Base-by-base conservation (phyloP, 495 filamentous ascomycete species). In the Penicillium angulare region DNA sequence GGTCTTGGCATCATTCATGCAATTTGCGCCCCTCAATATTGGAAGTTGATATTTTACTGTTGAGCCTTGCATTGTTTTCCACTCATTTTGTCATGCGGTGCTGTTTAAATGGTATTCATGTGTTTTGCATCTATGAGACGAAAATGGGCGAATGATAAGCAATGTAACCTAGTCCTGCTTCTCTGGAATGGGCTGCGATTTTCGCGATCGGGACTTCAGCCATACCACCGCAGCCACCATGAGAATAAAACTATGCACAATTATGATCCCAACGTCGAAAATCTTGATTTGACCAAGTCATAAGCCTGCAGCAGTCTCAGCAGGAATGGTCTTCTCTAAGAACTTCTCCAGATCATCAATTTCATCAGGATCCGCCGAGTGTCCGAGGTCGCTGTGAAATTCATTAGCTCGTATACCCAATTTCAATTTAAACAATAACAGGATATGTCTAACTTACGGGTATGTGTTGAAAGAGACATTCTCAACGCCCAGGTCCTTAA, bases 291-390 rank as follows among this genome's bases (percentile, higher is more conserved):
- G 54, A 43, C 57, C 62, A 53, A 73, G 65, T 74, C 83, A 72
- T 72, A 72, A 50, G 48, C 79, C 56, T 74, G 85, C 47, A 70
- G 75, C 16, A 77, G 81, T 54, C 64, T 89, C 53, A 57, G 77
- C 50, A 57, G 88, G 86, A 38, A 96, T 68, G 16, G 70, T 69
- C 56, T 82, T 73, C 16, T 74, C 71, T 32, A 97, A 57, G 73
- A 88, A 97, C 18, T 70, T 72, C 71, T 96, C 90, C 27, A 97
- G 69, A 56, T 96, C 86, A 50, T 90, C 79, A 48, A 97, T 85
- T 73, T 97, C 92, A 50, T 83, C 66, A 5, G 80, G 79, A 61
- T 84, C 82, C 1, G 93, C 93, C 18, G 83, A 86, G 67, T 97
- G 92, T 6, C 69, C 71, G 52, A 97, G 79, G 2, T 78, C 75